Conservation (phyloP, 1,139 yeast genomes). For the Hansenula sp. region DNA sequence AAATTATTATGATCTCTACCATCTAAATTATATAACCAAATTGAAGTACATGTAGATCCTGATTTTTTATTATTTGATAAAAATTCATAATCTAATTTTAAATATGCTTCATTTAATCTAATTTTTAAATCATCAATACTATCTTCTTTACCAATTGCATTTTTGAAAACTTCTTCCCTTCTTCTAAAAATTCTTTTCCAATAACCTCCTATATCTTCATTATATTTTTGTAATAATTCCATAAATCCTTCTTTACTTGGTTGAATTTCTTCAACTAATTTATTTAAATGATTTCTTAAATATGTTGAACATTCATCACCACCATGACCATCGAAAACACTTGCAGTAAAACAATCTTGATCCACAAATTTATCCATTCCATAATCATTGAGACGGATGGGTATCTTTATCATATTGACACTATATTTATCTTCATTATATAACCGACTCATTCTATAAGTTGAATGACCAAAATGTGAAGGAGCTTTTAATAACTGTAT, state of each 20-base stretch:
- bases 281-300: constrained; percentile 49
- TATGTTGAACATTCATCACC: constrained; percentile 70
- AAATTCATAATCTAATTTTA: constrained; percentile 52
- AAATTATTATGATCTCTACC: constrained; percentile 35
- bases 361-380: constrained; percentile 18
- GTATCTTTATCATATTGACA: constrained; percentile 28
- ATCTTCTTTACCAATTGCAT: constrained; percentile 35
- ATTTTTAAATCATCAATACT: constrained; percentile 48
- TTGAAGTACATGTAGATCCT: constrained; percentile 86
- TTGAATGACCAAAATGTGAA: constrained; percentile 72
- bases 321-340: constrained; percentile 93
- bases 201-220: constrained; percentile 71
- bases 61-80: constrained; percentile 32
- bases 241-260: constrained; percentile 27
- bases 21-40: constrained; percentile 52
- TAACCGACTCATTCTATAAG: constrained; percentile 71
- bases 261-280: constrained; percentile 46
- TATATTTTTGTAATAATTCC: constrained; percentile 44
- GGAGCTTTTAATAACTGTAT: constrained; percentile 67
- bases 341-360: constrained; percentile 14
- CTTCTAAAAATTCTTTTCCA: constrained; percentile 77
- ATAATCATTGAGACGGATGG: constrained; percentile 31
- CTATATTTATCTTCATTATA: constrained; percentile 77
- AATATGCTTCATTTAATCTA: constrained; percentile 58
- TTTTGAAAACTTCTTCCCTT: constrained; percentile 38